Base-by-base conservation (phyloP, 2,329 filamentous ascomycete genomes). In the Coleophoma cylindrospora region DNA sequence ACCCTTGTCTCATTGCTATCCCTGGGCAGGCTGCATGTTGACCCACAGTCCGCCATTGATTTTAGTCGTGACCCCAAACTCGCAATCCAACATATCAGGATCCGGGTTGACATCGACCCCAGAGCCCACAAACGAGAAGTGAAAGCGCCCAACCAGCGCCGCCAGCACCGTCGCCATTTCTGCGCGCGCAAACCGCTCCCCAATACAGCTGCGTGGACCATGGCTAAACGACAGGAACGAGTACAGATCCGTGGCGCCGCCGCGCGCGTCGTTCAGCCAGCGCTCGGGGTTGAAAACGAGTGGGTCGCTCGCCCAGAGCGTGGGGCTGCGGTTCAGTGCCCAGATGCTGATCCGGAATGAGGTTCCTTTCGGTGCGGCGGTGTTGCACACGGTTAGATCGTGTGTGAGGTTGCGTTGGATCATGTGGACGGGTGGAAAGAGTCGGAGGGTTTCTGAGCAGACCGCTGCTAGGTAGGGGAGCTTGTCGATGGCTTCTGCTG, bases 401-500 rank as follows among this genome's bases (percentile, higher is more conserved):
- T 38, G 36, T 4, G 36, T 17, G 4, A 17, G 4, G 13, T 38
- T 14, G 13, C 36, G 36, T 11, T 38, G 40, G 43, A 34, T 38
- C 13, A 36, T 41, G 38, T 52, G 12, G 49, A 48, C 15, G 1
- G 89, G 86, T 1, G 83, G 72, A 66, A 80, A 83, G 63, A 85
- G 76, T 46, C 89, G 85, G 43, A 92, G 76, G 6, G 84, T 76
- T 67, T 95, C 89, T 60, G 79, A 84, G 63, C 84, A 83, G 33
- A 94, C 80, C 40, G 88, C 88, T 62, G 88, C 82, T 41, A 94
- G 80, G 66, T 92, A 95, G 3, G 87, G 84, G 63, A 95, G 78
- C 48, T 74, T 74, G 68, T 94, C 88, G 57, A 92, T 78, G 53
- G 85, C 76, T 6, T 72, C 60, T 43, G 75, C 74, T 1, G 74